phyloP scores from a whole-genome alignment of 345 rosid genomes.

The Atalantia buxifolia region DNA sequence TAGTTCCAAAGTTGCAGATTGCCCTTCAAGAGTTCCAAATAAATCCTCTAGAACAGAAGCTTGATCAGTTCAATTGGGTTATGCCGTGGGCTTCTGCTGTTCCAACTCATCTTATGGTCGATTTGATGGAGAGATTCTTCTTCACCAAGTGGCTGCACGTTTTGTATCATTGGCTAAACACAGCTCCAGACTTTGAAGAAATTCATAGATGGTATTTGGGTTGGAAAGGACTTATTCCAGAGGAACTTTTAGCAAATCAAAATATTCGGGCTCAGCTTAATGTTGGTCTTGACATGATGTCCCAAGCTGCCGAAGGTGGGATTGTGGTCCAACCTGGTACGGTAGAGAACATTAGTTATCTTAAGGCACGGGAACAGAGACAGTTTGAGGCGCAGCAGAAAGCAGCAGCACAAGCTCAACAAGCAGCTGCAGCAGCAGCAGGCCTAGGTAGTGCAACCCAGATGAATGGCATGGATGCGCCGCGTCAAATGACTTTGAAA shows the following conservation, averaged over 20 bases:
- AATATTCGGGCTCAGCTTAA: constrained; percentile 68
- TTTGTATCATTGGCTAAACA: constrained; percentile 72
- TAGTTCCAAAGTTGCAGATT: constrained; percentile 87
- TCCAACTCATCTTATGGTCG: constrained; percentile 88
- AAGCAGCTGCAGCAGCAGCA: constrained; percentile 28
- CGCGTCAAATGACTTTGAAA: constrained; percentile 57
- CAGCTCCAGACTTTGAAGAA: constrained; percentile 71
- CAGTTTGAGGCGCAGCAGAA: constrained; percentile 67
- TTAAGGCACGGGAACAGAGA: constrained; percentile 58
- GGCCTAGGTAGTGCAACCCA: constrained; percentile 29
- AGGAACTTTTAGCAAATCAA: constrained; percentile 75
- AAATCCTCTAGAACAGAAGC: constrained; percentile 74
- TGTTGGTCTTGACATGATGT: constrained; percentile 77
- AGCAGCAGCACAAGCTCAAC: constrained; percentile 49
- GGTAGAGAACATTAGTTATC: constrained; percentile 60
- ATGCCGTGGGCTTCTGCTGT: constrained; percentile 79
- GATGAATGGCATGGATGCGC: constrained; percentile 33
- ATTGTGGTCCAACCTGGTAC: constrained; percentile 72
- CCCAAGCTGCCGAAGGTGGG: constrained; percentile 65
- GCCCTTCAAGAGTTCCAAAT: constrained; percentile 79
- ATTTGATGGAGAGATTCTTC: constrained; percentile 84
- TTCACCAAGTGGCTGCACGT: constrained; percentile 87
- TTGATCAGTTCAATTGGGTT: constrained; percentile 76
- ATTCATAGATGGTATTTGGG: constrained; percentile 73
- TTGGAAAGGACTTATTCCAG: constrained; percentile 82